Conservation (phyloP, 106 monocot species). For the Dendrobium chrysotoxum region DNA sequence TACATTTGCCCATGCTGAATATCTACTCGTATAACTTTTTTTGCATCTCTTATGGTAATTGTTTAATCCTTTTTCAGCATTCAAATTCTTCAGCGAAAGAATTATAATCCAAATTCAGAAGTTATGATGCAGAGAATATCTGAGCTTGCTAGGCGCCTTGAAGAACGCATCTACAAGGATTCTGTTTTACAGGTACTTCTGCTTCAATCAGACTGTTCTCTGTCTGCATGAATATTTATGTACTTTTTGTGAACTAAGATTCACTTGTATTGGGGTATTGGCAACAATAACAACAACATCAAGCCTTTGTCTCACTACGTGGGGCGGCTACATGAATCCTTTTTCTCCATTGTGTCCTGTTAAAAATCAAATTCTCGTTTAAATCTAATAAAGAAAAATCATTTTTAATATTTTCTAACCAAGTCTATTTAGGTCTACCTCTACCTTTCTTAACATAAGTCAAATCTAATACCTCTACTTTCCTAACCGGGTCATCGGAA, state of each 20-base stretch:
- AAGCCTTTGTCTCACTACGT: too few relatives aligned
- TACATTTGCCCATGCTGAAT: background rate
- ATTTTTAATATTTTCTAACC: too few relatives aligned
- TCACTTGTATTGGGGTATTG: background rate
- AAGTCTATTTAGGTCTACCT: too few relatives aligned
- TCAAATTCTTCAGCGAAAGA: conserved; percentile 33
- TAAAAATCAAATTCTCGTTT: too few relatives aligned
- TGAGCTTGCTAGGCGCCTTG: conserved; percentile 44
- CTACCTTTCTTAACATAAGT: too few relatives aligned
- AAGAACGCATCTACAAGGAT: conserved; percentile 44
- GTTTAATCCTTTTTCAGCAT: conserved; percentile 5
- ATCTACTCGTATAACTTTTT: background rate
- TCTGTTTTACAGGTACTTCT: conserved; percentile 41
- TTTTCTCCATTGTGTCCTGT: too few relatives aligned
- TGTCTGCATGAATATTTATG: background rate
- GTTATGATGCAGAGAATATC: conserved; percentile 35
- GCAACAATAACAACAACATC: too few relatives aligned
- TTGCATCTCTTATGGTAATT: background rate
- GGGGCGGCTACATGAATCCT: too few relatives aligned
- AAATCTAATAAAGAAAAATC: too few relatives aligned
- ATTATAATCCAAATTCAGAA: conserved; percentile 13
- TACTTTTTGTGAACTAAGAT: background rate
- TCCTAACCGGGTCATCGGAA: too few relatives aligned
- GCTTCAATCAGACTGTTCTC: background rate
- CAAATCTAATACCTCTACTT: too few relatives aligned